These are phyloP conservation scores for Schizosaccharomyces japonicus DNA, from an alignment of 805 yeast species.

Conservation along the genomic window DNA sequence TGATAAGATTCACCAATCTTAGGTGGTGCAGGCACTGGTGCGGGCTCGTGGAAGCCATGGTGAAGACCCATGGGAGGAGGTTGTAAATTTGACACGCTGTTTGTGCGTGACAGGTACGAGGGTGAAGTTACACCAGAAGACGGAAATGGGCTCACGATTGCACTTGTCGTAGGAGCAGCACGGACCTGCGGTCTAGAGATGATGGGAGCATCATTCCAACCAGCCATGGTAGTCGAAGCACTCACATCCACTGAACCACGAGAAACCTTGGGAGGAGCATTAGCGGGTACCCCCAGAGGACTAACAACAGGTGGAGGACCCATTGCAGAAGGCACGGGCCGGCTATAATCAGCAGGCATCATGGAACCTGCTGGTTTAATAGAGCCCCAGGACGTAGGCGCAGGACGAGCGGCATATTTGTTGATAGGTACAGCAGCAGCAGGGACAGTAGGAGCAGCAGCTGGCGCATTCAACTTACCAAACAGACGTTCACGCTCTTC, in stretches of 20 bases:
- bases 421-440: constrained; percentile 4
- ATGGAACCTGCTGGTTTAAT: constrained; percentile 10
- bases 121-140: constrained; percentile 11
- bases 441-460: constrained; percentile 9
- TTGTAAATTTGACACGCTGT: constrained; percentile 2
- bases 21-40: constrained; percentile 9
- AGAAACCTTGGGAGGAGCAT: constrained; percentile 9
- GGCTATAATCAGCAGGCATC: constrained; percentile 8
- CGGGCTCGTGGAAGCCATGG: constrained; percentile 6
- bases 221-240: constrained; percentile 8
- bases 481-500: constrained; percentile 59
- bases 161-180: constrained; percentile 14
- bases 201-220: constrained; percentile 12
- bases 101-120: constrained; percentile 3
- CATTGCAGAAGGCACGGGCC: constrained; percentile 2
- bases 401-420: no score
- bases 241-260: not conserved
- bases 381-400: constrained; percentile 12
- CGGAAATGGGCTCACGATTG: constrained; percentile 10
- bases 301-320: no score
- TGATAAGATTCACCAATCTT: constrained; percentile 4
- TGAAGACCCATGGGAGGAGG: constrained; percentile 10
- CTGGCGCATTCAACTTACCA: constrained; percentile 26
- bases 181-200: constrained; percentile 6
- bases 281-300: constrained; percentile 5